Evolutionary conservation across 1,284 basidiomycete genomes (phyloP).

Genomic region (Sanguinoderma infundibulare): DNA sequence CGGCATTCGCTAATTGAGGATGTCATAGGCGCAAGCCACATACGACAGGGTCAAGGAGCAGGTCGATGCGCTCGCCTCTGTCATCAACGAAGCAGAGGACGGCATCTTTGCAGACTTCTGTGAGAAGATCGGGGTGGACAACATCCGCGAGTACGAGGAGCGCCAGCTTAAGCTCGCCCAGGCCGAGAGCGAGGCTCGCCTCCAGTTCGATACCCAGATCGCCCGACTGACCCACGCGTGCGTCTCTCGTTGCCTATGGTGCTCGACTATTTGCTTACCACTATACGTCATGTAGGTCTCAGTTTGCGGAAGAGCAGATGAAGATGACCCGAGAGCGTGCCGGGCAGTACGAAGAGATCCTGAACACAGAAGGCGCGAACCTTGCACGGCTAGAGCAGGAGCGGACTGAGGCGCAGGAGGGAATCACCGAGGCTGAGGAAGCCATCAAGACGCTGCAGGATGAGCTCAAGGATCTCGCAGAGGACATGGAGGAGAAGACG

Average conservation of each 20-base stretch:
- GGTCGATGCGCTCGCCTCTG: conserved; percentile 59
- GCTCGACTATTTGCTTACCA: neutral
- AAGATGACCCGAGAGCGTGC: conserved; percentile 69
- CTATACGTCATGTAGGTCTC: conserved; percentile 52
- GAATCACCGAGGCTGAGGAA: conserved; percentile 68
- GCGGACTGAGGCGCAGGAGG: conserved; percentile 61
- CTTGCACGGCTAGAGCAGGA: conserved; percentile 62
- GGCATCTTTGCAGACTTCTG: conserved; percentile 85
- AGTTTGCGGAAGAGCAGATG: conserved; percentile 82
- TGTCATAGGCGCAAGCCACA: conserved; percentile 52
- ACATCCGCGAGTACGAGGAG: conserved; percentile 96
- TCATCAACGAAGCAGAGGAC: conserved; percentile 83
- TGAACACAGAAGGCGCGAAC: conserved; percentile 60
- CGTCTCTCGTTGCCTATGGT: conserved; percentile 33
- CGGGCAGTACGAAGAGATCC: conserved; percentile 54
- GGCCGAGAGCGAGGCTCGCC: conserved; percentile 84
- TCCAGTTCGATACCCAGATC: conserved; percentile 88
- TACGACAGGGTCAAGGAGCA: conserved; percentile 58
- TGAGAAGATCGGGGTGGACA: conserved; percentile 74
- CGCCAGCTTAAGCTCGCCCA: conserved; percentile 88
- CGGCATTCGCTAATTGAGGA: neutral
- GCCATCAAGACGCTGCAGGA: conserved; percentile 63
- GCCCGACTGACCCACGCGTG: conserved; percentile 89
- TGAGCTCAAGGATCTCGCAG: conserved; percentile 66
- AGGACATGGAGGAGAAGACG: conserved; percentile 68